These are phyloP conservation scores for Fraxinus cuspidata DNA, from an alignment of 257 asterid species.

Conservation along the genomic window DNA sequence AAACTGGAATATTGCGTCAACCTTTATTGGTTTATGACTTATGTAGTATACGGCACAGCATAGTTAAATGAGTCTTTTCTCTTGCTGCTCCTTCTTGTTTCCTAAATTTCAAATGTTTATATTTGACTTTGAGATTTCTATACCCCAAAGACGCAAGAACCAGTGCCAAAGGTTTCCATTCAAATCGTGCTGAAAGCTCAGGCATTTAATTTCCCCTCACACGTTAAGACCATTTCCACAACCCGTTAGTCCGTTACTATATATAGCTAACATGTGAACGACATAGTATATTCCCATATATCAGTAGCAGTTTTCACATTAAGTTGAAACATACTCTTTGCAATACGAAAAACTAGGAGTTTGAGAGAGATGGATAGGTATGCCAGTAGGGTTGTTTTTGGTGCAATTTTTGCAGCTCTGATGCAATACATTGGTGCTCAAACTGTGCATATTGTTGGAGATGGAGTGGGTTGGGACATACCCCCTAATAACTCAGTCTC, in stretches of 20 bases:
- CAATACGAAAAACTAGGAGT: not conserved
- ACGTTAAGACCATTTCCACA: not conserved
- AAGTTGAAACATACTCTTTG: not conserved
- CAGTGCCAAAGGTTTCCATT: not conserved
- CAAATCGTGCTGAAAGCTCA: not conserved
- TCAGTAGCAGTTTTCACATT: too few relatives aligned
- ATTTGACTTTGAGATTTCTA: too few relatives aligned
- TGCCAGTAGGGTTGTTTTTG: not conserved
- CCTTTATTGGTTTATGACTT: too few relatives aligned
- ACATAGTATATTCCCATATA: not conserved
- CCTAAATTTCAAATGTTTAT: not conserved
- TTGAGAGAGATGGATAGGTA: conserved; percentile 20
- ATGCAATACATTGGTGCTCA: conserved; percentile 32
- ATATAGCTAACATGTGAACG: not conserved
- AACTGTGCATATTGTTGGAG: conserved; percentile 41
- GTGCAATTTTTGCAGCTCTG: conserved; percentile 21
- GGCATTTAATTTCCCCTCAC: not conserved
- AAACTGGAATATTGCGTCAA: too few relatives aligned
- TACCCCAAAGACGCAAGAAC: too few relatives aligned
- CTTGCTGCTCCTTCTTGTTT: not conserved
- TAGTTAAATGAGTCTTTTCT: not conserved
- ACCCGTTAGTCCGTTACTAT: not conserved
- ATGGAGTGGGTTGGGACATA: conserved; percentile 36
- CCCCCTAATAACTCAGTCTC: conserved; percentile 29
- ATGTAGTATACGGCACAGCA: too few relatives aligned